phyloP scores from a whole-genome alignment of 2,329 filamentous ascomycete genomes.

The Hirsutella rhossiliensis region DNA sequence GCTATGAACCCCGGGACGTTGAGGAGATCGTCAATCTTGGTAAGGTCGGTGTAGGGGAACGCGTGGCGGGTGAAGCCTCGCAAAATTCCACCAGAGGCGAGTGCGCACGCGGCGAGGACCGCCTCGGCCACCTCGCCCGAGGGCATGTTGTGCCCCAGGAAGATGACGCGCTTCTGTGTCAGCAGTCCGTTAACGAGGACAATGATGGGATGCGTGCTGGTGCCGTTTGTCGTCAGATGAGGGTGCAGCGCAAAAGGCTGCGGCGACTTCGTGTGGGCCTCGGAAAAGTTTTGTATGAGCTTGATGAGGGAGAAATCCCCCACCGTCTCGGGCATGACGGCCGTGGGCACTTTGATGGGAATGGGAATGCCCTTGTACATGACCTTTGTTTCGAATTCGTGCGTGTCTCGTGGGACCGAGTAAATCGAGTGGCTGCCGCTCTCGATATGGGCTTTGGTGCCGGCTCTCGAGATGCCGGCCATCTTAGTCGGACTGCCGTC shows the following conservation, averaged over 20 bases:
- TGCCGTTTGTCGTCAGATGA: constrained; percentile 85
- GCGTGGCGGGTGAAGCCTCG: constrained; percentile 91
- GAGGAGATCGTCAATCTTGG: constrained; percentile 91
- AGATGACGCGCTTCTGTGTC: constrained; percentile 93
- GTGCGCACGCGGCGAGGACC: constrained; percentile 90
- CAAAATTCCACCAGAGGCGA: constrained; percentile 85
- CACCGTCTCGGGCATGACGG: constrained; percentile 87
- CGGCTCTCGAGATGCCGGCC: constrained; percentile 43
- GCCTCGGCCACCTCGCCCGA: constrained; percentile 95
- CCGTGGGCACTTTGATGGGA: constrained; percentile 90
- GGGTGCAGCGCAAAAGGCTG: constrained; percentile 79
- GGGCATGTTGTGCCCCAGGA: constrained; percentile 87
- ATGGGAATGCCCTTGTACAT: constrained; percentile 95
- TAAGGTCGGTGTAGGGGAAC: constrained; percentile 95
- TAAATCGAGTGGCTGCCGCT: constrained; percentile 48
- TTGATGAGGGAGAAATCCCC: constrained; percentile 97
- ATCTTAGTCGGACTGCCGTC: constrained; percentile 36
- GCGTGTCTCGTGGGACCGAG: constrained; percentile 79
- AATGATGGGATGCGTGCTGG: constrained; percentile 85
- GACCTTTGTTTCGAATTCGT: constrained; percentile 93
- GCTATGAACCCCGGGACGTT: constrained; percentile 97
- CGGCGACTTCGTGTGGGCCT: constrained; percentile 67
- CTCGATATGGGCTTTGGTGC: constrained; percentile 50
- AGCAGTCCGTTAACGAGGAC: constrained; percentile 89
- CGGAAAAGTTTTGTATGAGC: constrained; percentile 87